A percentile compares a stretch with the other conserved stretches of the same genome.
phyloP scores from a whole-genome alignment of 768 basidiomycete species.

The Leccinum aurantiacum region DNA sequence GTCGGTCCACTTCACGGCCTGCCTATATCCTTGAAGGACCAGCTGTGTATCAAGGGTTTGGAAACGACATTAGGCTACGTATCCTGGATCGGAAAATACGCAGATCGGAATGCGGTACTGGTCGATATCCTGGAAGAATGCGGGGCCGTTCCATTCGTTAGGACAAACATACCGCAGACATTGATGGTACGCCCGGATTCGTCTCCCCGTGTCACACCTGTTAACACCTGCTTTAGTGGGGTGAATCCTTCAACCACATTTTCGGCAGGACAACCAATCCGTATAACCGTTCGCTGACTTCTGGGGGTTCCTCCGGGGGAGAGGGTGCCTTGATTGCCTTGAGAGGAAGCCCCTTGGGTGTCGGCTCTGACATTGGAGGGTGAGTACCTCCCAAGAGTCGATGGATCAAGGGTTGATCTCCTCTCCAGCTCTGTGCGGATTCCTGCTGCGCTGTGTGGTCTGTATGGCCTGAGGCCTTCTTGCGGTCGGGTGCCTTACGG shows the following conservation, averaged over 20 bases:
- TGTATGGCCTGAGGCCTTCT: conserved; percentile 73
- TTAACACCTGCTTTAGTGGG: conserved; percentile 47
- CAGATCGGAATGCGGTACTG: conserved; percentile 58
- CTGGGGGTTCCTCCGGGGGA: conserved; percentile 84
- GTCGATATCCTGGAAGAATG: conserved; percentile 63
- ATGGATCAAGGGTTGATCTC: neutral
- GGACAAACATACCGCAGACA: conserved; percentile 78
- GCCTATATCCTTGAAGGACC: conserved; percentile 75
- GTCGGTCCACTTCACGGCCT: conserved; percentile 77
- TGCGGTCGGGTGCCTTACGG: conserved; percentile 69
- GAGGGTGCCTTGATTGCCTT: conserved; percentile 72
- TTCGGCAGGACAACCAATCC: conserved; percentile 83
- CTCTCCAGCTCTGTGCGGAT: conserved; percentile 67
- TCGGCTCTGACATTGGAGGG: conserved; percentile 85
- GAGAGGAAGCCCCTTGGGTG: conserved; percentile 51
- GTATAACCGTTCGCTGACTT: conserved; percentile 64
- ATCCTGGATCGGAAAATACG: conserved; percentile 64
- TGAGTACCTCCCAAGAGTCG: conserved; percentile 26
- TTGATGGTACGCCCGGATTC: conserved; percentile 51
- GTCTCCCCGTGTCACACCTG: neutral
- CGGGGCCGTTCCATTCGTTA: conserved; percentile 72
- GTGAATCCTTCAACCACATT: conserved; percentile 74
- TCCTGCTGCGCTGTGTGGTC: conserved; percentile 63
- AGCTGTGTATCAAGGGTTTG: conserved; percentile 63
- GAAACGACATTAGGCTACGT: conserved; percentile 78